phyloP scores from a whole-genome alignment of 768 basidiomycete species.

The Rhizopogon vinicolor region DNA sequence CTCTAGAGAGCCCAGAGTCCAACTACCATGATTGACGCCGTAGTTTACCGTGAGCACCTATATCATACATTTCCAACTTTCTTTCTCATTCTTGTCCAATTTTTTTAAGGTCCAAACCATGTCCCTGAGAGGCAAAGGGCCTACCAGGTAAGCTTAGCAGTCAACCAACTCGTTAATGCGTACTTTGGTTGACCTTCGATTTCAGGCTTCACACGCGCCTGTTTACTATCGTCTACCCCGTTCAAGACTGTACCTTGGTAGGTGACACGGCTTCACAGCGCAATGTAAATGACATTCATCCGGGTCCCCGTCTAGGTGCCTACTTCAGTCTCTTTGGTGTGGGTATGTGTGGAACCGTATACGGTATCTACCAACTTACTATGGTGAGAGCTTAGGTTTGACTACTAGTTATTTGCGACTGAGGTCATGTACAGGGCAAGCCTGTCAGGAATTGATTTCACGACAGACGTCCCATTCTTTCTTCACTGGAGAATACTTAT shows the following conservation, averaged over 20 bases:
- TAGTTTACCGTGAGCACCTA: slow-evolving; percentile 57
- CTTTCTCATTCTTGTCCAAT: background rate
- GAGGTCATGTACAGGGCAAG: slow-evolving; percentile 18
- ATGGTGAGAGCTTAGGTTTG: slow-evolving; percentile 29
- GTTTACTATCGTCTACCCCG: slow-evolving; percentile 60
- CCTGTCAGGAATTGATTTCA: slow-evolving; percentile 12
- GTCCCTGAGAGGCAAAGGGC: slow-evolving; percentile 61
- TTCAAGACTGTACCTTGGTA: slow-evolving; percentile 62
- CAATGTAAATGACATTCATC: slow-evolving; percentile 1
- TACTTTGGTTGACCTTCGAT: slow-evolving; percentile 5
- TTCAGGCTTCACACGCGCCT: slow-evolving; percentile 39
- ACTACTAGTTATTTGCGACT: background rate
- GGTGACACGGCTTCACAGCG: slow-evolving; percentile 11
- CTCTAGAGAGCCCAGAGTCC: background rate
- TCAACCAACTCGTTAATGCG: background rate
- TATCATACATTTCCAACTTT: background rate
- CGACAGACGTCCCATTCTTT: background rate
- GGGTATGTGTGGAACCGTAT: slow-evolving; percentile 51
- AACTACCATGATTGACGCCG: slow-evolving; percentile 49
- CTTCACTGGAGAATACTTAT: background rate
- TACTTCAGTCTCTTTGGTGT: slow-evolving; percentile 51
- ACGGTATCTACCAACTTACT: slow-evolving; percentile 43
- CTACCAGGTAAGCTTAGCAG: slow-evolving; percentile 49
- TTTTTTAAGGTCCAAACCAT: slow-evolving; percentile 53
- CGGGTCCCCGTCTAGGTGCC: slow-evolving; percentile 32